phyloP scores from a whole-genome alignment of 2,329 filamentous ascomycete species.

The Claviceps humidiphila region DNA sequence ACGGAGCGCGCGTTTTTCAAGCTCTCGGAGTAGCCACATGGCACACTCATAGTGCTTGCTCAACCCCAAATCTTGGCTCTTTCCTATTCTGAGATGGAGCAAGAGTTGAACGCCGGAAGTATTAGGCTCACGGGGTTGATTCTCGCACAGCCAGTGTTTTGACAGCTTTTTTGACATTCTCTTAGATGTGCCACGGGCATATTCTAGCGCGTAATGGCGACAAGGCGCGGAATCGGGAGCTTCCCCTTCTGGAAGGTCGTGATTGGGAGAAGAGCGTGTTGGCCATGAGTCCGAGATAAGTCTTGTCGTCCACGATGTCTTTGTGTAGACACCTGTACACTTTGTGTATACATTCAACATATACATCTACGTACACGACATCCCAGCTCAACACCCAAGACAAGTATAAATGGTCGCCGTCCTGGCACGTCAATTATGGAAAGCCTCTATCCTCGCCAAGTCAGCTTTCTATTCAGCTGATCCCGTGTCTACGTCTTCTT shows the following conservation, averaged over 20 bases:
- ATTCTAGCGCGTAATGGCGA: neutral
- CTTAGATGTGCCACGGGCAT: neutral
- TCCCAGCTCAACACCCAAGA: neutral
- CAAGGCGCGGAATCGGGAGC: constrained; percentile 1
- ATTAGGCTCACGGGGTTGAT: no score
- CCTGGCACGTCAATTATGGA: neutral
- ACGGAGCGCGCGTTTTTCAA: no score
- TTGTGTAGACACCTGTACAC: no score
- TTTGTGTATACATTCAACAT: no score
- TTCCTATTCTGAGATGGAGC: neutral
- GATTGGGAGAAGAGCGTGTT: neutral
- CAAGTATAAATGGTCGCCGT: constrained; percentile 6
- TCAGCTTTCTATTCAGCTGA: neutral
- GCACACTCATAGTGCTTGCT: no score
- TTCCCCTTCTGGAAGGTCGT: constrained; percentile 10
- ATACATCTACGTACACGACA: neutral
- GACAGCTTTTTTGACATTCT: neutral
- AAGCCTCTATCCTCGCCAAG: neutral
- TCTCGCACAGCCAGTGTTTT: neutral
- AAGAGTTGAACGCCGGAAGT: no score
- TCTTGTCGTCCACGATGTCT: neutral
- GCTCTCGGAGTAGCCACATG: no score
- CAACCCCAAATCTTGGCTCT: neutral
- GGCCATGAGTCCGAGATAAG: neutral
- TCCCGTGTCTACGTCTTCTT: neutral